Evolutionary conservation across 2,329 filamentous ascomycete species (phyloP), one percentile per base, ranked within the genome.

Genomic region (Pseudovirgaria hyperparasitica): DNA sequence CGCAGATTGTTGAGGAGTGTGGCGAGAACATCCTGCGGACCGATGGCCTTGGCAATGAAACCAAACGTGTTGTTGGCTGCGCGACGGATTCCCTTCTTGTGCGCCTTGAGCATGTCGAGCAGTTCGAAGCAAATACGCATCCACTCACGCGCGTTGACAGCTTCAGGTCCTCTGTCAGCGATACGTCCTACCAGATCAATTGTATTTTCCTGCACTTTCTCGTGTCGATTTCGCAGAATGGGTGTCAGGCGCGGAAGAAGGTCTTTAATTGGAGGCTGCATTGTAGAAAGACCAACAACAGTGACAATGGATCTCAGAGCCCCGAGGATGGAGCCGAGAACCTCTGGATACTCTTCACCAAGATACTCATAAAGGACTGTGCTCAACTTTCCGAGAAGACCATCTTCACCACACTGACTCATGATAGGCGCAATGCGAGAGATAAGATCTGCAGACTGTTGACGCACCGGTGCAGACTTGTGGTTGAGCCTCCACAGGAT

Each of bases 51-150:
- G 51, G 90, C 90, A 46, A 98, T 98, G 68, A 94, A 98, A 54
- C 90, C 90, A 46, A 98, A 98, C 0, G 90, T 98, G 64, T 98
- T 98, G 71, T 98, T 98, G 43, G 90, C 92, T 13, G 90, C 90
- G 55, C 90, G 79, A 39, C 90, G 81, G 42, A 98, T 98, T 39
- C 90, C 92, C 68, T 98, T 98, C 62, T 98, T 98, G 66, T 98
- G 90, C 5, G 90, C 90, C 60, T 98, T 98, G 46, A 98, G 72
- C 90, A 98, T 98, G 58, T 98, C 90, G 16, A 98, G 73, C 28
- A 98, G 66, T 62, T 98, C 90, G 56, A 98, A 98, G 61, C 90
- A 98, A 53, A 98, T 98, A 52, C 90, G 77, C 92, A 98, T 98
- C 90, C 90, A 98, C 58, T 98, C 90, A 46, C 90, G 74, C 9